A percentile compares a stretch with the other conserved stretches of the same genome.
These are phyloP conservation scores for Solanum ahanhuiri DNA, from an alignment of 257 asterid species.

Conservation along the genomic window DNA sequence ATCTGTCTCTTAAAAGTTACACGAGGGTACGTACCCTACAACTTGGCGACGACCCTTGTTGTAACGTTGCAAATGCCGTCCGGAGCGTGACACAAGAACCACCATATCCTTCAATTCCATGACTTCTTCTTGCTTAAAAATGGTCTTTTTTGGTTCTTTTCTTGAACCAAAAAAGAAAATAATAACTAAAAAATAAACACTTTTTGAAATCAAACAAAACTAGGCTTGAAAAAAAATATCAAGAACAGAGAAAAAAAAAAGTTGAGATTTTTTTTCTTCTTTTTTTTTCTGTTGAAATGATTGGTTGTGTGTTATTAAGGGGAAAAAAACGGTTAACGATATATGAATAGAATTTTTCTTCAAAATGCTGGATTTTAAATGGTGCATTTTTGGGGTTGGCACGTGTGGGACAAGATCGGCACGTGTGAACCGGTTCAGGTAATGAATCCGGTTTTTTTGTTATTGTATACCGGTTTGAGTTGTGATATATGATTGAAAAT, in stretches of 20 bases:
- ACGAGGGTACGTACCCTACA: slow-evolving; percentile 43
- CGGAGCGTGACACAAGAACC: slow-evolving; percentile 64
- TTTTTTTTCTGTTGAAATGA: not conserved
- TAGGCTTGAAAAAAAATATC: not conserved
- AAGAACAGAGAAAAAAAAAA: not conserved
- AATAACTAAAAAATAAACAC: not conserved
- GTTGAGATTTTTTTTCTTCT: not conserved
- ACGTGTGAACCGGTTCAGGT: not conserved
- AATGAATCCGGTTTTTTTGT: not conserved
- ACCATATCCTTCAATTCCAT: slow-evolving; percentile 65
- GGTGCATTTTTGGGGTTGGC: slow-evolving; percentile 1
- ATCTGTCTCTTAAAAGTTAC: not conserved
- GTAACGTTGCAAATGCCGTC: slow-evolving; percentile 77
- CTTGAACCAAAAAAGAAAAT: not conserved
- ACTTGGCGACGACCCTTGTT: slow-evolving; percentile 78
- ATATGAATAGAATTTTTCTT: not conserved
- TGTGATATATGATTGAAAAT: not conserved
- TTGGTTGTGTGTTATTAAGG: not conserved
- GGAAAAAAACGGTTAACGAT: not conserved
- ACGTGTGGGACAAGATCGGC: not conserved
- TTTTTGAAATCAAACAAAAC: not conserved
- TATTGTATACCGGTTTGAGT: not conserved
- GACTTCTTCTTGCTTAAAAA: not conserved
- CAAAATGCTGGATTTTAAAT: not conserved
- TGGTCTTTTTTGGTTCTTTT: not conserved